Base-by-base conservation (phyloP, 768 basidiomycete genomes). In the Mycena venus region DNA sequence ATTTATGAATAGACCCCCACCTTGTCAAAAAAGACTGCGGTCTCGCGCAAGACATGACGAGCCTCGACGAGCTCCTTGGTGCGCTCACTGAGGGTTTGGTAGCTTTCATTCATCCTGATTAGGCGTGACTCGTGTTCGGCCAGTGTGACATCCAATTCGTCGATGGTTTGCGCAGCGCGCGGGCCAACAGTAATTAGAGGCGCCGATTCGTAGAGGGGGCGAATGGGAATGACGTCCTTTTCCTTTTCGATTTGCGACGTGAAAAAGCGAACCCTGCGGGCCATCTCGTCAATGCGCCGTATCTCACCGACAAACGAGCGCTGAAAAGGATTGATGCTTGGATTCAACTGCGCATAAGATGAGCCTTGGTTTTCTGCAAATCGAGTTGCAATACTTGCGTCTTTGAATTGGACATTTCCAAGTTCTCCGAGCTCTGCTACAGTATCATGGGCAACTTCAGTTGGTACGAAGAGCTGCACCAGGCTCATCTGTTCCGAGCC, bases 401-500 rank as follows among this genome's bases (percentile, higher is more conserved):
- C 98, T 86, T 97, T 98, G 86, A 99, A 98, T 82, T 99, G 96
- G 31, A 99, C 94, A 84, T 98, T 90, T 56, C 97, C 96, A 53
- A 99, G 91, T 84, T 98, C 96, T 77, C 96, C 98, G 21, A 99
- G 91, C 82, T 98, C 96, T 64, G 94, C 93, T 73, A 99, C 96
- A 58, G 98, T 96, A 81, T 99, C 96, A 83, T 99, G 98, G 32
- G 97, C 96, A 74, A 98, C 96, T 89, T 99, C 98, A 44, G 95
- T 94, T 53, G 98, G 98, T 78, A 99, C 94, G 82, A 96, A 97
- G 80, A 99, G 92, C 88, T 99, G 96, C 75, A 98, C 95, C 86
- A 97, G 88, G 89, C 96, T 98, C 97, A 99, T 99, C 88, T 92
- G 90, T 87, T 98, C 97, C 90, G 97, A 99, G 70, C 95, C 97